phyloP scores from a whole-genome alignment of 805 yeast genomes.

The Candida tallmaniae region DNA sequence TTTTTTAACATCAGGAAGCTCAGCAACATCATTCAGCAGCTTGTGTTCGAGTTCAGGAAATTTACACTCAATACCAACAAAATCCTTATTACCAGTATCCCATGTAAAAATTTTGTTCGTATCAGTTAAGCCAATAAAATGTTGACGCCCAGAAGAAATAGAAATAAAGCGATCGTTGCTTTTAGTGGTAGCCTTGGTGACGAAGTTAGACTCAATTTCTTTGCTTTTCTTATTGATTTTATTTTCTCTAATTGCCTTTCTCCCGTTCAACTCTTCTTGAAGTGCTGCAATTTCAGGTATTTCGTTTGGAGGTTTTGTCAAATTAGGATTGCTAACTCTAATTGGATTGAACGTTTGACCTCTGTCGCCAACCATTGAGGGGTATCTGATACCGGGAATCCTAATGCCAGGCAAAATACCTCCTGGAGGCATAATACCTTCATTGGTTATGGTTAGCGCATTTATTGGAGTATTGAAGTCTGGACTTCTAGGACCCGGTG shows the following conservation, averaged over 20 bases:
- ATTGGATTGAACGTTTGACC: conserved; percentile 7
- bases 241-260: background rate
- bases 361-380: background rate
- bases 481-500: conserved; percentile 29
- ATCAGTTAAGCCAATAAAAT: conserved; percentile 56
- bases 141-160: conserved; percentile 60
- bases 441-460: background rate
- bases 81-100: conserved; percentile 42
- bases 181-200: conserved; percentile 20
- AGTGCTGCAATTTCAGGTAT: conserved; percentile 10
- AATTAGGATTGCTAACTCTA: conserved; percentile 15
- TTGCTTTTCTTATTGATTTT: background rate
- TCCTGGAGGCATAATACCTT: background rate
- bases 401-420: conserved; percentile 4
- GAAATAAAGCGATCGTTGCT: conserved; percentile 33
- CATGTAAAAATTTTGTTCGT: conserved; percentile 51
- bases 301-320: conserved; percentile 20
- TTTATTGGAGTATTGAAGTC: conserved; percentile 4
- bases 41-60: conserved; percentile 24
- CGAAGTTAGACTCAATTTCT: conserved; percentile 19
- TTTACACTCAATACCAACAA: conserved; percentile 39
- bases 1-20: conserved; percentile 28
- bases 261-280: too few species aligned
- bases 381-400: background rate
- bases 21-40: background rate